Evolutionary conservation across 345 rosid genomes (phyloP), one percentile per base, ranked within the genome.

Genomic region (Isatis tinctoria): DNA sequence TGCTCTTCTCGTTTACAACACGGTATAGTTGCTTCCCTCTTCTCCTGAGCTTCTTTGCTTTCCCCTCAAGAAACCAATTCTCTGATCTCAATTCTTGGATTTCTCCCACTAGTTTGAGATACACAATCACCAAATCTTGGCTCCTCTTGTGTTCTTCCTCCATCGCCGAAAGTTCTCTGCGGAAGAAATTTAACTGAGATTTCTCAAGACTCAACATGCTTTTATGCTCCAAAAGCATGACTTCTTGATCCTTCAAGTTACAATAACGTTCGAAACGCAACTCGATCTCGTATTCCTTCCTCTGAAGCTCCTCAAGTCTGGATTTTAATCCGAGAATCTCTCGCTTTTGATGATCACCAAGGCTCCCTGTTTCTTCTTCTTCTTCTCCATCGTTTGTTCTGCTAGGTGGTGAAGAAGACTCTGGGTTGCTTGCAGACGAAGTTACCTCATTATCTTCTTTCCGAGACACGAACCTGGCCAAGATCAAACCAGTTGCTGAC

Each of bases 401-500:
- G 36, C 36, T 26, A 9, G 57, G 39, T 60, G 81, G 57, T 57
- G 77, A 81, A 11, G 66, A 26, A 62, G 67, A 49, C 58, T 76
- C 80, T 12, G 28, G 47, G 12, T 82, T 62, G 18, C 81, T 69
- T 74, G 61, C 6, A 18, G 66, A 35, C 35, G 73, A 59, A 66
- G 62, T n/a, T 12, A 47, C 40, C 17, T 65, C 68, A 8, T 52
- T 52, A 4, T 62, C 52, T 5, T 35, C 79, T 75, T 78, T 82
- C 44, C 78, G 74, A 16, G 82, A 37, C 28, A 87, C 70, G 72
- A 85, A 78, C 76, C 65, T 85, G 0, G 89, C 87, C 65, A 44
- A 81, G 39, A 85, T 3, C 59, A 90, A 82, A 75, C 93, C 93
- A 48, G 88, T 83, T 67, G 87, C 72, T 26, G 97, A 87, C n/a